Evolutionary conservation across 306 rosid genomes (phyloP), one percentile per base, ranked within the genome.

Genomic region (Leucaena leucocephala): DNA sequence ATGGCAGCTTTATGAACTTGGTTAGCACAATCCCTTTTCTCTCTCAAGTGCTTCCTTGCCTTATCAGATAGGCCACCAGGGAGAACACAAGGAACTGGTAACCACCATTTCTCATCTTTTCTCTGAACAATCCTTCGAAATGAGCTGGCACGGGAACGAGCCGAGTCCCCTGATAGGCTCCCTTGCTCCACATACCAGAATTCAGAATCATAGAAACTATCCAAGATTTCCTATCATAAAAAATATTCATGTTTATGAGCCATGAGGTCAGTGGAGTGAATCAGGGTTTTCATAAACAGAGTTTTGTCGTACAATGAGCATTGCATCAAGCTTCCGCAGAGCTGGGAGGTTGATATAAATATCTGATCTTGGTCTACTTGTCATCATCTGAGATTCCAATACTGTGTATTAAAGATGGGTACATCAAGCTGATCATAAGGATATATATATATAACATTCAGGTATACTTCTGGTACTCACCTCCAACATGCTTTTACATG

Each of bases 81-180:
- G 69, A 88, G 91, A 77, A 93, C 92, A 84, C 98, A 96, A 45
- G 99, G 98, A 61, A 90, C 86, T 21, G 99, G 99, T 74, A 93
- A 38, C 99, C 99, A 96, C 99, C 99, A 96, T 78, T 96, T 96
- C 76, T 91, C 99, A 43, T 96, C 98, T 76, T 90, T 93, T 81
- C 96, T 76, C 79, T 85, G 87, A 82, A 34, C 78, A 78, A 87
- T 48, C 87, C 77, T 86, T 19, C 98, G 85, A 71, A 91, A 93
- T 0, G 99, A 96, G 76, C 93, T 87, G 3, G 88, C 83, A 4
- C 81, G 86, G 7, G 82, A 73, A 14, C 80, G 84, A 48, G 59
- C 72, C 11, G 98, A 89, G 72, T 84, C 84, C 8, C 85, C 89
- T 1, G 99, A 87, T 82, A 89, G 76, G 86, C 92, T 93, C 82